A percentile compares a stretch with the other conserved stretches of the same genome.
These are phyloP conservation scores for Fusarium xylarioides DNA, from an alignment of 2,329 filamentous ascomycete genomes.

Conservation along the genomic window DNA sequence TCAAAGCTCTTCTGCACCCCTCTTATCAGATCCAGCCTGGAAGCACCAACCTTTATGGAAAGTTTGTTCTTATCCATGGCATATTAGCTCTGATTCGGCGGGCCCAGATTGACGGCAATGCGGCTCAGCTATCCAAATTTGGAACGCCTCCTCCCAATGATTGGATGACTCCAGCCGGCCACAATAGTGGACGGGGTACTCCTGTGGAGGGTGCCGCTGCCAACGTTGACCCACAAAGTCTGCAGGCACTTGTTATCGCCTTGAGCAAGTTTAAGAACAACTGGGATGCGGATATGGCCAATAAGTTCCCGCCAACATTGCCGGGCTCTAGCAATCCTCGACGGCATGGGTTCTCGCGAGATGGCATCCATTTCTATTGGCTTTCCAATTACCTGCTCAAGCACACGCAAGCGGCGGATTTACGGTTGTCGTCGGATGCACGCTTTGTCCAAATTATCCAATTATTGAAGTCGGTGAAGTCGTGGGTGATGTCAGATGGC, in stretches of 20 bases:
- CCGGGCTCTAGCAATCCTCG: constrained; percentile 59
- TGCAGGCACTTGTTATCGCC: constrained; percentile 62
- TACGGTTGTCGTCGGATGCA: constrained; percentile 65
- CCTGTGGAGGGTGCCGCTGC: constrained; percentile 52
- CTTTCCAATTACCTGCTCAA: constrained; percentile 73
- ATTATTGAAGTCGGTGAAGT: constrained; percentile 66
- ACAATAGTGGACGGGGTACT: constrained; percentile 56
- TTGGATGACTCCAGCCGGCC: constrained; percentile 59
- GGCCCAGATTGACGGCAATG: constrained; percentile 53
- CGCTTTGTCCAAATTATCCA: constrained; percentile 69
- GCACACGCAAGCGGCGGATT: constrained; percentile 62
- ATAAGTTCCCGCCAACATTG: constrained; percentile 68
- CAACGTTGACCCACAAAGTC: constrained; percentile 55
- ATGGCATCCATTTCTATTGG: constrained; percentile 79
- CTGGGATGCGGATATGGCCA: constrained; percentile 75
- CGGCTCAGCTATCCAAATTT: constrained; percentile 50
- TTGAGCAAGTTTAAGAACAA: constrained; percentile 76
- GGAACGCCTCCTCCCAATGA: constrained; percentile 68
- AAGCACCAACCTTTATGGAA: constrained; percentile 76
- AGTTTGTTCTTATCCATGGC: constrained; percentile 77
- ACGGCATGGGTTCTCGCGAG: constrained; percentile 75
- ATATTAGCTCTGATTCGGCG: constrained; percentile 68
- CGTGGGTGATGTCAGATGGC: constrained; percentile 71
- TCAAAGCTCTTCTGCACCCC: constrained; percentile 68
- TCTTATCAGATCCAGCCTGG: constrained; percentile 69